A percentile compares a stretch with the other conserved stretches of the same genome.
Evolutionary conservation across 2,329 filamentous ascomycete species (phyloP).

Genomic region (Cadophora sp.): DNA sequence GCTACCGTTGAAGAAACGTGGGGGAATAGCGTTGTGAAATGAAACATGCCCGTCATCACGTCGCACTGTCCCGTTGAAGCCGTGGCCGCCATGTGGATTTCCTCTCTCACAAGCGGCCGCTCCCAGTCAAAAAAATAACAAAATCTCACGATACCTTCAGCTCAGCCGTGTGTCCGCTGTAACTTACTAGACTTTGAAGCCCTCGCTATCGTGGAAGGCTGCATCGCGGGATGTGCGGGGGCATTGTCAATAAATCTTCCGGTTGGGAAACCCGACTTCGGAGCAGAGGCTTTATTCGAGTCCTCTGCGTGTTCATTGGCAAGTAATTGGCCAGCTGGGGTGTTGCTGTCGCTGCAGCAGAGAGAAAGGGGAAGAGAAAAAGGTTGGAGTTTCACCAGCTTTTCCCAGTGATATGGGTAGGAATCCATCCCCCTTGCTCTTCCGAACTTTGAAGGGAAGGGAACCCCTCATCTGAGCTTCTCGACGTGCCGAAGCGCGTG

Average conservation of each 20-base stretch:
- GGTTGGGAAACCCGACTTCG: conserved; percentile 7
- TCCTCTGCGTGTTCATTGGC: background rate
- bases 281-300: background rate
- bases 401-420: background rate
- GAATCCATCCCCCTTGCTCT: background rate
- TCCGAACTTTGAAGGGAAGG: background rate
- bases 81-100: background rate
- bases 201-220: background rate
- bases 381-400: background rate
- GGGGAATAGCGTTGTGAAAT: background rate
- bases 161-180: background rate
- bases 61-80: conserved; percentile 9
- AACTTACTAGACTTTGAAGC: background rate
- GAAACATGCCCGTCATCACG: conserved; percentile 7
- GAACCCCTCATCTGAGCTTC: conserved; percentile 5
- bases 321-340: background rate
- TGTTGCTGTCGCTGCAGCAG: background rate
- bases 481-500: conserved; percentile 6
- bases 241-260: conserved; percentile 4
- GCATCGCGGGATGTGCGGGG: conserved; percentile 2
- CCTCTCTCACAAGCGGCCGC: background rate
- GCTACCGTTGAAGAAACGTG: background rate
- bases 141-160: background rate
- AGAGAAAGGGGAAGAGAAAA: conserved; percentile 4
- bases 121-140: background rate